These are phyloP conservation scores for Pneumocystis sp. DNA, from an alignment of 1,139 yeast genomes.

Conservation along the genomic window DNA sequence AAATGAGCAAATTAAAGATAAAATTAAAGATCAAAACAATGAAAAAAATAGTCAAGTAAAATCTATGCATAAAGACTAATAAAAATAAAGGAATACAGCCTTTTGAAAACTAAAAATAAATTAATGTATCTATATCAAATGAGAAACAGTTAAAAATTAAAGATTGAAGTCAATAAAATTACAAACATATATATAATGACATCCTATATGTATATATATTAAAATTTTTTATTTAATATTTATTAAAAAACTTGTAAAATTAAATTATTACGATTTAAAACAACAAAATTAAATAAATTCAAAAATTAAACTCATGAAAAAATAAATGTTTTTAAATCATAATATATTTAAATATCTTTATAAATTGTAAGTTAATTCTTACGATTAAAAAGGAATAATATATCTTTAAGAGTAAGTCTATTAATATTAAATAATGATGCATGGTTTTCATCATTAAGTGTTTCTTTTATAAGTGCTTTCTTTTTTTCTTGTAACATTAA, in stretches of 20 bases:
- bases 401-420: not conserved
- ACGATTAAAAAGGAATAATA: not conserved
- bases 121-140: not conserved
- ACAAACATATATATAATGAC: not conserved
- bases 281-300: not conserved
- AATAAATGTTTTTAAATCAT: not conserved
- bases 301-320: not conserved
- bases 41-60: not conserved
- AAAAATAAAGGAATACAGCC: not conserved
- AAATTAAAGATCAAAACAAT: not conserved
- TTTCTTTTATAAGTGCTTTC: constrained; percentile 21
- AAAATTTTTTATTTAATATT: not conserved
- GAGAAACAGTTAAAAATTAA: not conserved
- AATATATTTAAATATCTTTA: not conserved
- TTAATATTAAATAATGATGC: not conserved
- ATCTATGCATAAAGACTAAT: not conserved
- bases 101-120: not conserved
- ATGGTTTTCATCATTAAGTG: not conserved
- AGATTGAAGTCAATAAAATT: not conserved
- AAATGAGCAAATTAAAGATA: not conserved
- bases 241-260: not conserved
- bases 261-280: not conserved
- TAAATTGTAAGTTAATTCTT: not conserved
- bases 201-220: not conserved
- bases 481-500: constrained; percentile 46